These are phyloP conservation scores for Diaporthe citri DNA, from an alignment of 2,329 filamentous ascomycete species.

Conservation along the genomic window DNA sequence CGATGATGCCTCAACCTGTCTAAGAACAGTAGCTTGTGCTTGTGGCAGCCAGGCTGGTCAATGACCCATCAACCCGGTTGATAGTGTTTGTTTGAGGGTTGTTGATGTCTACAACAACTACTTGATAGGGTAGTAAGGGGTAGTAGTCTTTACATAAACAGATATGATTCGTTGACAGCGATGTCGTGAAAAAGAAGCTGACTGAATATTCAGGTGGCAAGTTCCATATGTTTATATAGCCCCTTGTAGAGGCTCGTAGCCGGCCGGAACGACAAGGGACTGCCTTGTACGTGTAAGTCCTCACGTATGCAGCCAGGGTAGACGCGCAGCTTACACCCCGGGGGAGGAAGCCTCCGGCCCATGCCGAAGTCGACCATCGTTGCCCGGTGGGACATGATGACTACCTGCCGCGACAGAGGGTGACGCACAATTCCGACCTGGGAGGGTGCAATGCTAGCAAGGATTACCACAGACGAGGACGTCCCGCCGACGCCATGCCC, in stretches of 20 bases:
- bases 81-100: background rate
- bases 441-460: conserved; percentile 22
- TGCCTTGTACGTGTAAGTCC: conserved; percentile 39
- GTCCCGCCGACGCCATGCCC: background rate
- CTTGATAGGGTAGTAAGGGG: conserved; percentile 14
- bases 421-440: conserved; percentile 36
- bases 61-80: conserved; percentile 1
- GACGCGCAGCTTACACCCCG: conserved; percentile 34
- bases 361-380: conserved; percentile 26
- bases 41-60: conserved; percentile 7
- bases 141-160: background rate
- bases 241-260: conserved; percentile 7
- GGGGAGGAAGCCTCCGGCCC: conserved; percentile 25
- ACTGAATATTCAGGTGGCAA: conserved; percentile 40
- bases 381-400: conserved; percentile 38
- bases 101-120: conserved; percentile 9
- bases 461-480: background rate
- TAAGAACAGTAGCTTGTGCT: conserved; percentile 1
- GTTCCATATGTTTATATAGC: conserved; percentile 37
- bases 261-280: conserved; percentile 21
- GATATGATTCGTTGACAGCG: conserved; percentile 15
- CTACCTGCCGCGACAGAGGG: conserved; percentile 39
- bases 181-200: conserved; percentile 32
- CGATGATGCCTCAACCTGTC: conserved; percentile 11
- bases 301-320: conserved; percentile 34